phyloP scores from a whole-genome alignment of 352 stramenopile species.

The Phytopythium kandeliae region DNA sequence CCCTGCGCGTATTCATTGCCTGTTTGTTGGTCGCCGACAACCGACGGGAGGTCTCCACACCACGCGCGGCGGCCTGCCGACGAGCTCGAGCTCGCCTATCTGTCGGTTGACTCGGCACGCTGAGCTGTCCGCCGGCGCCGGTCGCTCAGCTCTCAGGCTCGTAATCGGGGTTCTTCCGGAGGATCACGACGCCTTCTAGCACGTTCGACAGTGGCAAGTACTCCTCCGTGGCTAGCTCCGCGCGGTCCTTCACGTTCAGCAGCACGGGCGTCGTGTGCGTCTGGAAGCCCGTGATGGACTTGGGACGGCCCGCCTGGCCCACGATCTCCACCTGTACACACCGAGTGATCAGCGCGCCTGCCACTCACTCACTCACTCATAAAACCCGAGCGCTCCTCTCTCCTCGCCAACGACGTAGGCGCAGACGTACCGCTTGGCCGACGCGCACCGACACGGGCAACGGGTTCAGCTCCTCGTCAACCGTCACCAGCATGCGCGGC shows the following conservation, averaged over 20 bases:
- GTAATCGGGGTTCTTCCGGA: slow-evolving; percentile 96
- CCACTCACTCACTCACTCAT: too few species aligned
- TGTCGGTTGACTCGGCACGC: too few species aligned
- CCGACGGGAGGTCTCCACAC: too few species aligned
- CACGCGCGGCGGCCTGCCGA: too few species aligned
- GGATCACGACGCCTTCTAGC: slow-evolving; percentile 98
- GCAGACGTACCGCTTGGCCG: slow-evolving; percentile 90
- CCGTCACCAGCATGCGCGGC: slow-evolving; percentile 98
- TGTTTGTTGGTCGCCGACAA: too few species aligned
- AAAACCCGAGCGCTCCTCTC: too few species aligned
- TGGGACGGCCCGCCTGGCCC: slow-evolving; percentile 97
- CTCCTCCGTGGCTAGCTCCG: slow-evolving; percentile 97
- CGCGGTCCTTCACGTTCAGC: slow-evolving; percentile 96
- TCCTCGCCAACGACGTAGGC: too few species aligned
- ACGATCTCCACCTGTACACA: slow-evolving; percentile 94
- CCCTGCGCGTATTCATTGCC: too few species aligned
- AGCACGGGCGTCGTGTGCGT: slow-evolving; percentile 99
- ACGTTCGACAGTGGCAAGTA: slow-evolving; percentile 95
- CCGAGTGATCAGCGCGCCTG: too few species aligned
- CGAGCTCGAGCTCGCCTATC: too few species aligned
- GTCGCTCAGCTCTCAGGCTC: slow-evolving; percentile 61
- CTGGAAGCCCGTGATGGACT: slow-evolving; percentile 99
- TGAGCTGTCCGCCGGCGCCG: too few species aligned
- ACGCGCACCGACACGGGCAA: slow-evolving; percentile 97
- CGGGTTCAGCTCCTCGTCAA: slow-evolving; percentile 95